phyloP scores from a whole-genome alignment of 371 early-diverging fungal genomes.

The Rhizomucor pusillus region DNA sequence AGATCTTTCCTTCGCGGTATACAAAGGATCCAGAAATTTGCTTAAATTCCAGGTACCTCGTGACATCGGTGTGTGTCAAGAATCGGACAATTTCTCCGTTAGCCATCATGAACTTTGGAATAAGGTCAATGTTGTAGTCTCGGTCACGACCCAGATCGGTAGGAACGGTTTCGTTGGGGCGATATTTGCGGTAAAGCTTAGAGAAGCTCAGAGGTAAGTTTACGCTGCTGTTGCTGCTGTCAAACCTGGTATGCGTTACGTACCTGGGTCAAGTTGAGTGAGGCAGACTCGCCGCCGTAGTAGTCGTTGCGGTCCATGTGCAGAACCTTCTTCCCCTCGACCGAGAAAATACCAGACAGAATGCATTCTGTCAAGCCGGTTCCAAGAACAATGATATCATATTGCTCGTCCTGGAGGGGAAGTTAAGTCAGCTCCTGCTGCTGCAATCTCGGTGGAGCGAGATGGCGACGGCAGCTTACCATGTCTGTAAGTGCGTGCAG shows the following conservation, averaged over 20 bases:
- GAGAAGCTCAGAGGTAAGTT: neutral
- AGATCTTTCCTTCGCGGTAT: conserved; percentile 79
- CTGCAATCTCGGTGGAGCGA: neutral
- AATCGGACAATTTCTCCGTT: conserved; percentile 90
- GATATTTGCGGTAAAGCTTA: conserved; percentile 87
- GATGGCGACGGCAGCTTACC: neutral
- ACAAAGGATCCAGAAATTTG: conserved; percentile 97
- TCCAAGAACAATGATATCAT: conserved; percentile 97
- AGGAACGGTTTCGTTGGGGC: conserved; percentile 65
- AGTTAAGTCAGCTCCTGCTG: too few relatives aligned
- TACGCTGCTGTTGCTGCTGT: too few relatives aligned
- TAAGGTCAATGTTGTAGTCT: conserved; percentile 97
- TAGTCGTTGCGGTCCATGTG: conserved; percentile 98
- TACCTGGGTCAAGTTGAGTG: conserved; percentile 92
- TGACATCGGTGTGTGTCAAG: conserved; percentile 94
- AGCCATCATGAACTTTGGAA: conserved; percentile 99
- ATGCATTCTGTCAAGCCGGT: conserved; percentile 99
- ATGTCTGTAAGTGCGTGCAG: neutral
- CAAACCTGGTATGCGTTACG: neutral
- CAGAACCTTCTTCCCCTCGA: conserved; percentile 97
- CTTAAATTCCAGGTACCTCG: conserved; percentile 97
- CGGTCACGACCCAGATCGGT: conserved; percentile 80
- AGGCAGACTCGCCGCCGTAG: conserved; percentile 97
- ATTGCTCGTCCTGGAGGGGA: conserved; percentile 75
- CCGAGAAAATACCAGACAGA: conserved; percentile 96